Base-by-base conservation (phyloP, 331 rosid species). In the Saraca asoca region DNA sequence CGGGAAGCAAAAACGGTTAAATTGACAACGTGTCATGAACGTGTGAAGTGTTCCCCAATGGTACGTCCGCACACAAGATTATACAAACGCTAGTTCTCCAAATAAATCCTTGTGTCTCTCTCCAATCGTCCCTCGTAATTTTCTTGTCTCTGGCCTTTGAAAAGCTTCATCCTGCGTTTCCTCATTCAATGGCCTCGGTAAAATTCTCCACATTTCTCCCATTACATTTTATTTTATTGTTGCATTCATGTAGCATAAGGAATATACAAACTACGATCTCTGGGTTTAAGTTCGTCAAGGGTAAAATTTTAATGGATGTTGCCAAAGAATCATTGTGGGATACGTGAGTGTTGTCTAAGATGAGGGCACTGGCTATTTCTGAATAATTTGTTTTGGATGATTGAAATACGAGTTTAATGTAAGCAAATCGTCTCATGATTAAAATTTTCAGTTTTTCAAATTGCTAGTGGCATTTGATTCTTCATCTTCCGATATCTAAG, bases 161-260 rank as follows among this genome's bases (percentile, higher is more conserved):
- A 43, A 68, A 42, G 76, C 79, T 69, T 24, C 31, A 24, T 3
- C 73, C 37, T 54, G 45, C 66, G 58, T 46, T 58, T 41, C 51
- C 46, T 81, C 12, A 0, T 9, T 29, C 68, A 64, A 87, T 79
- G 90, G 82, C 94, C 49, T 76, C 83, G 82, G 90, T 87, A 82
- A 60, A 19, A 50, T 37, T 61, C 63, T 70, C 63, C 61, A 34
- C 16, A 64, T 37, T 33, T 41, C 11, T n/a, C 20, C 12, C 48
- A 0, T 35, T 78, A 0, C 7, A 52, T 50, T 64, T 41, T n/a
- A 19, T 45, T 17, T 9, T 42, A 18, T 12, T 18, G 15, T 2
- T 44, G 19, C 20, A 20, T 34, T 52, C 34, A 9, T 2, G 59
- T n/a, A n/a, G n/a, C n/a, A n/a, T n/a, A n/a, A n/a, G n/a, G 5